Conservation (phyloP, 2,329 filamentous ascomycete genomes). For the Claviceps pazoutovae region DNA sequence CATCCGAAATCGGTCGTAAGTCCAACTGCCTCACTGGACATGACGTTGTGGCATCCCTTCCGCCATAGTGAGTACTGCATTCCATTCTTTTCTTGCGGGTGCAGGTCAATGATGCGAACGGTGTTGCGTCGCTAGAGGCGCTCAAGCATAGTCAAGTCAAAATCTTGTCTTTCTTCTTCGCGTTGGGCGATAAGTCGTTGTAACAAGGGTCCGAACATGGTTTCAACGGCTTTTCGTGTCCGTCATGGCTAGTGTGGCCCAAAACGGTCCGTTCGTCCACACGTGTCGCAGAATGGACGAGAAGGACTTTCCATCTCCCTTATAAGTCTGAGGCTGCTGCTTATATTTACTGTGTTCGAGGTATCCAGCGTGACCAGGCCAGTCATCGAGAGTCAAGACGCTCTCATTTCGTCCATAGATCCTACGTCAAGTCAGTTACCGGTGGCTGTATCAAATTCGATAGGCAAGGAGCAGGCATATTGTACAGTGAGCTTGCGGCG, state of each 20-base stretch:
- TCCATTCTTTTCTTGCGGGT: neutral
- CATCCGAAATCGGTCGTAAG: neutral
- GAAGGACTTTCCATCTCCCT: neutral
- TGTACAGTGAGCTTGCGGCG: conserved; percentile 18
- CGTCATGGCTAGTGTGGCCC: neutral
- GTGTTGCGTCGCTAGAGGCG: neutral
- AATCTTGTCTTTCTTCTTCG: neutral
- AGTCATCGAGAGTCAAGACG: no score
- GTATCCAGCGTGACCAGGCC: neutral
- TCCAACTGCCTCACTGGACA: neutral
- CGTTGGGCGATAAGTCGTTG: neutral
- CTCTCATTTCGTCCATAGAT: neutral
- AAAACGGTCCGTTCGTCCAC: neutral
- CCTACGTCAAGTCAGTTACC: conserved; percentile 19
- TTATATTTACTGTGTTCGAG: neutral
- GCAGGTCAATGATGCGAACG: neutral
- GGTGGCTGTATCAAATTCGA: conserved; percentile 12
- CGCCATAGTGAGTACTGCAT: neutral
- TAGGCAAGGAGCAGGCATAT: conserved; percentile 17
- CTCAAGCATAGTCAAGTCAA: neutral
- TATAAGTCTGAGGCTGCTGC: neutral
- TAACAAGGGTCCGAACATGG: neutral
- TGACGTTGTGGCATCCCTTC: neutral
- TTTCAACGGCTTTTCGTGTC: neutral
- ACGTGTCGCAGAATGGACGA: neutral